These are phyloP conservation scores for Oryza coarctata DNA, from an alignment of 176 grass and related monocot species.

Conservation along the genomic window DNA sequence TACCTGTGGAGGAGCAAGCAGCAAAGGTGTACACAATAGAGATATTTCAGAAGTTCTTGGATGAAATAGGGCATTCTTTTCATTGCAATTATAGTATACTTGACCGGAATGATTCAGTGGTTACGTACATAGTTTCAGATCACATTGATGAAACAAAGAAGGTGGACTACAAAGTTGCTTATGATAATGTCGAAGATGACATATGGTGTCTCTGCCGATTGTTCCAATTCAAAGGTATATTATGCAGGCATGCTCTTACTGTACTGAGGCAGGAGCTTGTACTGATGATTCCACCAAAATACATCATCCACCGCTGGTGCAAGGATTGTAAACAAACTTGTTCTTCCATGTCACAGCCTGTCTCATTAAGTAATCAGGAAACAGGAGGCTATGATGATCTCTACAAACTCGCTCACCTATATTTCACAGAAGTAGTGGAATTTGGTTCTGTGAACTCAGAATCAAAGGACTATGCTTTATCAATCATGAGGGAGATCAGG, in stretches of 20 bases:
- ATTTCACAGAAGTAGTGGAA: slow-evolving; percentile 76
- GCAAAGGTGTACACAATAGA: slow-evolving; percentile 67
- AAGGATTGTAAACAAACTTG: slow-evolving; percentile 79
- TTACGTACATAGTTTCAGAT: slow-evolving; percentile 70
- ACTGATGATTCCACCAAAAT: slow-evolving; percentile 66
- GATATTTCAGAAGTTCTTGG: slow-evolving; percentile 73
- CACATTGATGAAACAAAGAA: slow-evolving; percentile 52
- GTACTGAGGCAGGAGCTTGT: slow-evolving; percentile 76
- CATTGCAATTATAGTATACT: slow-evolving; percentile 51
- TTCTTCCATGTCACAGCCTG: slow-evolving; percentile 43
- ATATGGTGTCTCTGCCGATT: slow-evolving; percentile 80
- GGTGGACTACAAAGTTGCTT: slow-evolving; percentile 69
- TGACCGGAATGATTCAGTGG: slow-evolving; percentile 52
- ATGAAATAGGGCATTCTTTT: slow-evolving; percentile 68
- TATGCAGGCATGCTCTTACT: slow-evolving; percentile 87
- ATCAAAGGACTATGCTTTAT: slow-evolving; percentile 71
- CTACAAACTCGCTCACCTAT: slow-evolving; percentile 59
- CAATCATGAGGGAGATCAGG: slow-evolving; percentile 66
- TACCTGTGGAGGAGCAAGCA: slow-evolving; percentile 64
- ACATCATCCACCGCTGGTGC: slow-evolving; percentile 76
- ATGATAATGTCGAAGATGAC: slow-evolving; percentile 73
- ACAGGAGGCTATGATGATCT: slow-evolving; percentile 71
- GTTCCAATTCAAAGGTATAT: slow-evolving; percentile 78
- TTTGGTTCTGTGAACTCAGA: slow-evolving; percentile 60
- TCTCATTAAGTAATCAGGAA: slow-evolving; percentile 45